Conservation (phyloP, 2,329 filamentous ascomycete species). For the Periconia digitata region DNA sequence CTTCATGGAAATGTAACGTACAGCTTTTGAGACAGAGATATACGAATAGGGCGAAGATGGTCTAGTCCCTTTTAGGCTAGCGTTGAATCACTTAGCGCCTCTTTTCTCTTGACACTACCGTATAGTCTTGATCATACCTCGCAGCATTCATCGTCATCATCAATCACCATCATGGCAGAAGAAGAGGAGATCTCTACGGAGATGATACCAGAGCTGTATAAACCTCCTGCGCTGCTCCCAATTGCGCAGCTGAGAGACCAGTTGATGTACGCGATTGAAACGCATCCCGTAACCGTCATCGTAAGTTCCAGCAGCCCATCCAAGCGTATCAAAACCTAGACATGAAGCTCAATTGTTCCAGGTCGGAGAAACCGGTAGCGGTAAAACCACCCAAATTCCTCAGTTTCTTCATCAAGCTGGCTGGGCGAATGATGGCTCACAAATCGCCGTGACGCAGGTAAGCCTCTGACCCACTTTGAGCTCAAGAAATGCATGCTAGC, state of each 20-base stretch:
- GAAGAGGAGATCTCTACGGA: slow-evolving; percentile 44
- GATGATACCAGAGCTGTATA: slow-evolving; percentile 80
- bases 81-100: background rate
- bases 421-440: slow-evolving; percentile 82
- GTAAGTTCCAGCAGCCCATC: slow-evolving; percentile 46
- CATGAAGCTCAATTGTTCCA: background rate
- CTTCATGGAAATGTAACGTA: too few species aligned
- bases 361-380: slow-evolving; percentile 80
- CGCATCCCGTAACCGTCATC: slow-evolving; percentile 79
- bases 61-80: background rate
- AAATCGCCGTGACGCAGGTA: slow-evolving; percentile 89
- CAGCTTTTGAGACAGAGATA: background rate
- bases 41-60: background rate
- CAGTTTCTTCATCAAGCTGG: slow-evolving; percentile 86
- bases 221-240: slow-evolving; percentile 78
- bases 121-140: background rate
- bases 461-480: slow-evolving; percentile 23
- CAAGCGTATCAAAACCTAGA: background rate
- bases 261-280: slow-evolving; percentile 85
- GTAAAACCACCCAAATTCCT: slow-evolving; percentile 69
- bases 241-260: slow-evolving; percentile 80
- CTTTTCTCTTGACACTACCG: background rate
- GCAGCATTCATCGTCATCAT: background rate
- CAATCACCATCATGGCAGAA: slow-evolving; percentile 25
- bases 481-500: background rate